phyloP scores from a whole-genome alignment of 2,329 filamentous ascomycete genomes.

The Diplodia scrobiculata region DNA sequence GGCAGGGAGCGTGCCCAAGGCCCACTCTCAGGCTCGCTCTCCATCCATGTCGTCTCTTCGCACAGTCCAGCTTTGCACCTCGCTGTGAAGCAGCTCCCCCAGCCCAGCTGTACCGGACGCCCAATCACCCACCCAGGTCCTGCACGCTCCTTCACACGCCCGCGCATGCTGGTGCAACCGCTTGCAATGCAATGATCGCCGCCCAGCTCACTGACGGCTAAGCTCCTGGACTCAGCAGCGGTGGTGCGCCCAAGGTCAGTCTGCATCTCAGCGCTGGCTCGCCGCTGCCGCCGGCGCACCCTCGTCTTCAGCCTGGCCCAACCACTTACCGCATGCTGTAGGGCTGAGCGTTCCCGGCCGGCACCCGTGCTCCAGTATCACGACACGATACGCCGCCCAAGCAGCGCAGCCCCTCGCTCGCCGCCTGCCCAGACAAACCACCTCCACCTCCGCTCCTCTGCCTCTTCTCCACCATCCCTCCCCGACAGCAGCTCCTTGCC shows the following conservation, averaged over 20 bases:
- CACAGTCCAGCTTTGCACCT: slow-evolving; percentile 1
- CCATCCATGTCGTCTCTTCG: neutral
- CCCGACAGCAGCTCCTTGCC: slow-evolving; percentile 23
- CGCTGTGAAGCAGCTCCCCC: neutral
- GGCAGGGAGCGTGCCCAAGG: slow-evolving; percentile 11
- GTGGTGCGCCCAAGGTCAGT: slow-evolving; percentile 15
- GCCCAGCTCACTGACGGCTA: slow-evolving; percentile 24
- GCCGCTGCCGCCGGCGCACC: slow-evolving; percentile 12
- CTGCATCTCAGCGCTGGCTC: neutral
- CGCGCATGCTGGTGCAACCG: slow-evolving; percentile 25
- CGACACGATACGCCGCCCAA: slow-evolving; percentile 24
- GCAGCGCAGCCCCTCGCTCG: slow-evolving; percentile 24
- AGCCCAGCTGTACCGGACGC: neutral
- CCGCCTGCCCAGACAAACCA: slow-evolving; percentile 2
- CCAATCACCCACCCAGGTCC: slow-evolving; percentile 17
- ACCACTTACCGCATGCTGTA: slow-evolving; percentile 26
- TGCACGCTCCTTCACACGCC: slow-evolving; percentile 21
- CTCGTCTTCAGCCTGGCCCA: slow-evolving; percentile 23
- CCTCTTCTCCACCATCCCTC: slow-evolving; percentile 12
- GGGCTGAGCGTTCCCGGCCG: slow-evolving; percentile 29
- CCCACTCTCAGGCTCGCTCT: slow-evolving; percentile 2
- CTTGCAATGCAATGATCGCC: slow-evolving; percentile 27
- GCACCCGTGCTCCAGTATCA: slow-evolving; percentile 28
- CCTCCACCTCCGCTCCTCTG: slow-evolving; percentile 21
- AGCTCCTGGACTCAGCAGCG: slow-evolving; percentile 22